Evolutionary conservation across 2,329 filamentous ascomycete species (phyloP).

Genomic region (Fusarium floridanum): DNA sequence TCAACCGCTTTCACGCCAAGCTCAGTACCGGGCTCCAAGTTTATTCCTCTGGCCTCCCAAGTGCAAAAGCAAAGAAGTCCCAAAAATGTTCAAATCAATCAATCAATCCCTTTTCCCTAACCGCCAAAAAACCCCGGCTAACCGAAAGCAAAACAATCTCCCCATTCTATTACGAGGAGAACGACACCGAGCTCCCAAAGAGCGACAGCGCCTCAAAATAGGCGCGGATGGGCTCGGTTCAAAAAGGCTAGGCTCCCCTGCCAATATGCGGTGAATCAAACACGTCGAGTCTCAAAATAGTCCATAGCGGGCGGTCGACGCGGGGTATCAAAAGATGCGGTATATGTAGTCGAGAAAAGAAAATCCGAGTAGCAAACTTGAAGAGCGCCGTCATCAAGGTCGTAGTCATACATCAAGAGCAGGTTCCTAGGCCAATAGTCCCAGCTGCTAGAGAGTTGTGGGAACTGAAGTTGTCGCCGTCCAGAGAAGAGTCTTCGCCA

Average conservation of each 20-base stretch:
- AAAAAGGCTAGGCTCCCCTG: slow-evolving; percentile 34
- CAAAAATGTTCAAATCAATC: slow-evolving; percentile 43
- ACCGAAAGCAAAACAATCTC: slow-evolving; percentile 36
- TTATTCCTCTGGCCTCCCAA: slow-evolving; percentile 24
- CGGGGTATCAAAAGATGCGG: slow-evolving; percentile 48
- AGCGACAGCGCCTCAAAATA: slow-evolving; percentile 29
- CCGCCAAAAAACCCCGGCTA: slow-evolving; percentile 40
- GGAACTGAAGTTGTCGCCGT: slow-evolving; percentile 7
- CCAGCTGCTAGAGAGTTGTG: slow-evolving; percentile 9
- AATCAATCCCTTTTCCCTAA: slow-evolving; percentile 44
- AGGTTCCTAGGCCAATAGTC: slow-evolving; percentile 11
- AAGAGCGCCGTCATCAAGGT: slow-evolving; percentile 43
- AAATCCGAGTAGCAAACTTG: slow-evolving; percentile 42
- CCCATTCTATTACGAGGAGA: slow-evolving; percentile 31
- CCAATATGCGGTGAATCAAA: slow-evolving; percentile 39
- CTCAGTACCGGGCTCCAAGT: slow-evolving; percentile 28
- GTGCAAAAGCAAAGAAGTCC: slow-evolving; percentile 42
- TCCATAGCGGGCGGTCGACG: slow-evolving; percentile 44
- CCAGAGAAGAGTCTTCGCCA: slow-evolving; percentile 39
- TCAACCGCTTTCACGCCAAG: slow-evolving; percentile 36
- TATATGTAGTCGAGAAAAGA: slow-evolving; percentile 49
- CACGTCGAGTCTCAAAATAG: slow-evolving; percentile 35
- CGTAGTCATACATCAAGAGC: slow-evolving; percentile 44
- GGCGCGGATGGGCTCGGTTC: slow-evolving; percentile 31
- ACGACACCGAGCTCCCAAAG: slow-evolving; percentile 32